These are phyloP conservation scores for Spongiforma sp. DNA, from an alignment of 1,284 basidiomycete genomes.

Conservation along the genomic window DNA sequence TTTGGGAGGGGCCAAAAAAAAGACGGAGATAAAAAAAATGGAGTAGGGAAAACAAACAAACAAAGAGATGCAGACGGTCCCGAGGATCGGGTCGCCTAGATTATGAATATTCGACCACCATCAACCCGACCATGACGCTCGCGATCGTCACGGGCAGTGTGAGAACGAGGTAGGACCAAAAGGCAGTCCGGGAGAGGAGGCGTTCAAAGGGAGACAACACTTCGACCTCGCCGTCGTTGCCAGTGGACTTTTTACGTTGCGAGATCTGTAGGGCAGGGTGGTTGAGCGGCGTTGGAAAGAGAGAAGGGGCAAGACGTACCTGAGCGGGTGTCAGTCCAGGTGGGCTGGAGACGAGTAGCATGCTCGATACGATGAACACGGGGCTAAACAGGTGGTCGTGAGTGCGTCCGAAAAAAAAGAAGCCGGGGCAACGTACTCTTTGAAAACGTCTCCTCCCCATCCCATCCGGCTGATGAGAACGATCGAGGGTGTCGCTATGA, in stretches of 20 bases:
- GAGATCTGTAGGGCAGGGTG: constrained; percentile 22
- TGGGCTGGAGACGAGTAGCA: constrained; percentile 78
- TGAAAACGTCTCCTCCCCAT: constrained; percentile 53
- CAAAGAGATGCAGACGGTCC: too few relatives aligned
- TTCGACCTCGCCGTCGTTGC: background rate
- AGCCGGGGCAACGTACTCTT: constrained; percentile 63
- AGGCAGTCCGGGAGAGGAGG: constrained; percentile 83
- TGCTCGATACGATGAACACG: constrained; percentile 82
- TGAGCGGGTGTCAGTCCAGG: constrained; percentile 85
- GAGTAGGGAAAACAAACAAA: too few relatives aligned
- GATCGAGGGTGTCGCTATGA: constrained; percentile 80
- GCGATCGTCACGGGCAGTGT: constrained; percentile 82
- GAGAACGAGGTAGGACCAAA: constrained; percentile 83
- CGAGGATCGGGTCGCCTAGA: too few relatives aligned
- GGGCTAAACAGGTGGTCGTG: constrained; percentile 53
- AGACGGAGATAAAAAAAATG: too few relatives aligned
- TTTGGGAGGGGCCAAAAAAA: too few relatives aligned
- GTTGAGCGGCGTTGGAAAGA: background rate
- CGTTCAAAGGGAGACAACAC: constrained; percentile 68
- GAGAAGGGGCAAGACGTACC: constrained; percentile 41
- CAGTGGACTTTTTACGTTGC: constrained; percentile 17
- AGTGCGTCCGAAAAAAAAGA: background rate
- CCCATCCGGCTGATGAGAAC: constrained; percentile 59
- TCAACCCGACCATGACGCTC: constrained; percentile 76
- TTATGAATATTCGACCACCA: constrained; percentile 62